Evolutionary conservation across 805 yeast species (phyloP).

Genomic region (Schwanniomyces yamadae): DNA sequence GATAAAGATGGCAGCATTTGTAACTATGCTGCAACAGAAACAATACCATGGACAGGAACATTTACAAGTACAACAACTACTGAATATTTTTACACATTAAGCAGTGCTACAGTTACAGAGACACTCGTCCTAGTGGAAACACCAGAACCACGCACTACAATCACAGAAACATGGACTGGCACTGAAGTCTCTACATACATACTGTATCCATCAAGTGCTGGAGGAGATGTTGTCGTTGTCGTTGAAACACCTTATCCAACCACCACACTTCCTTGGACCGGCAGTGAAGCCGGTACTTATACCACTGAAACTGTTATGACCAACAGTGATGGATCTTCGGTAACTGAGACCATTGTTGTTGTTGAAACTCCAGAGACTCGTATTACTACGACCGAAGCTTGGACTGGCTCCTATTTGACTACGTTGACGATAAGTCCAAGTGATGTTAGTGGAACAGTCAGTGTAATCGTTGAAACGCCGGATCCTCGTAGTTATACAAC

Average conservation of each 20-base stretch:
- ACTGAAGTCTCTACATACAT: background rate
- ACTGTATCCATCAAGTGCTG: background rate
- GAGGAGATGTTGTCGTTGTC: background rate
- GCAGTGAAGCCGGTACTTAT: background rate
- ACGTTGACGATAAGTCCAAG: too few species aligned
- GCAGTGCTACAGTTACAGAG: too few species aligned
- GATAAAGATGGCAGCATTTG: slow-evolving; percentile 15
- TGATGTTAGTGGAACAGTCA: too few species aligned
- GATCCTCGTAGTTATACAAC: background rate
- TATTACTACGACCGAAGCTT: background rate
- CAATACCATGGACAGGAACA: too few species aligned
- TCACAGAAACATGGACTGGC: background rate
- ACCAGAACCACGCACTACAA: too few species aligned
- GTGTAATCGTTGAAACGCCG: background rate
- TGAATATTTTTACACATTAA: too few species aligned
- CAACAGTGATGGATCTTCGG: background rate
- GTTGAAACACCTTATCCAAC: background rate
- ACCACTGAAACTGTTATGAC: slow-evolving; percentile 1
- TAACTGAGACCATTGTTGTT: background rate
- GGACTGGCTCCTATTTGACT: background rate
- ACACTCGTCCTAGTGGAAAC: too few species aligned
- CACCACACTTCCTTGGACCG: slow-evolving; percentile 1
- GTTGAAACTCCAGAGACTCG: background rate
- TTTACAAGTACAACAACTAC: too few species aligned
- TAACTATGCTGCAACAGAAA: background rate